Evolutionary conservation across 192 early-diverging fungal genomes (phyloP), one percentile per base, ranked within the genome.

Genomic region (Coemansia biformis): DNA sequence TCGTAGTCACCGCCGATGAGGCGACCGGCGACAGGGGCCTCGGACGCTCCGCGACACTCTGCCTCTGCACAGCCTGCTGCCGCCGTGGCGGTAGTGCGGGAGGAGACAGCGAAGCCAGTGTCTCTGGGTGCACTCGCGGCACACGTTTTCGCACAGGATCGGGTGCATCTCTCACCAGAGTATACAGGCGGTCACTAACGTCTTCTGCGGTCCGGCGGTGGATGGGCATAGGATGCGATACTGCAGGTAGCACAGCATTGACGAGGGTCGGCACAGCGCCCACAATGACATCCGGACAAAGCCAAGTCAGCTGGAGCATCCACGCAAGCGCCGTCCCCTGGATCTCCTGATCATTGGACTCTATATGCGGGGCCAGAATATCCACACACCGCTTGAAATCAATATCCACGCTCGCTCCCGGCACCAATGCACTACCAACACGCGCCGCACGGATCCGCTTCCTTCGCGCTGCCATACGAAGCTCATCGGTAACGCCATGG

Each of bases 271-370:
- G 89, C 22, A 89, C 85, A 46, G 83, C 89, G 10, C 83, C 79
- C 22, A 97, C 79, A 50, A 98, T 87, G 3, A 88, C 81, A 13
- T 87, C 80, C 34, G 86, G 83, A 16, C 90, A 87, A 18, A 94
- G 70, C 19, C 71, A 66, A 19, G 93, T 86, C 49, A 99, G 93
- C 58, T 88, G 87, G 54, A 87, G 83, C 39, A 95, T 83, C 96
- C 96, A 99, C 34, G 79, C 76, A 15, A 99, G 62, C 1, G 93
- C 91, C 1, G 86, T 93, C 39, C 80, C 83, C 72, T 98, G 97
- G 15, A 91, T 93, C 47, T 97, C 93, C 65, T 92, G 83, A 33
- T 88, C 85, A 46, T 50, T 44, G 13, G 67, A 66, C 34, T 62
- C 59, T 8, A 98, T 66, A 59, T 96, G 89, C 21, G 88, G 88